Evolutionary conservation across 352 stramenopile species (phyloP).

Genomic region (Phytopythium vexans): DNA sequence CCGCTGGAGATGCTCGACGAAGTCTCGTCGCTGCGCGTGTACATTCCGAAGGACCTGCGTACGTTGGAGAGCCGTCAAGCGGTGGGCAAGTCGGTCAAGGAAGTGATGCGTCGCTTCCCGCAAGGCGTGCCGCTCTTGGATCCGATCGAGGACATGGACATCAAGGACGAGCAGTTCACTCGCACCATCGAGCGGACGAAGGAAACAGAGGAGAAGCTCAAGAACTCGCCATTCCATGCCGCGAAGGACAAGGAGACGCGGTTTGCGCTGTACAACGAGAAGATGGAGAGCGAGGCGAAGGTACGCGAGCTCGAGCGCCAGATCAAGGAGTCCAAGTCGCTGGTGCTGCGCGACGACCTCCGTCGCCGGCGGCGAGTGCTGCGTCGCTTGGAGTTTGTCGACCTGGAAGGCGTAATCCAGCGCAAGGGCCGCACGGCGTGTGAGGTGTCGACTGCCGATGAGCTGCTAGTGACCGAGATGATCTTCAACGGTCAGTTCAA

Average conservation of each 20-base stretch:
- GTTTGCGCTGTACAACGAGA: conserved; percentile 89
- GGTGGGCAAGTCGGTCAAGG: conserved; percentile 76
- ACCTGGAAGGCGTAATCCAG: conserved; percentile 95
- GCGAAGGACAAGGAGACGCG: conserved; percentile 73
- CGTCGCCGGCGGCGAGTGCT: conserved; percentile 96
- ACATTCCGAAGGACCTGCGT: conserved; percentile 82
- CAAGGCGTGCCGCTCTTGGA: conserved; percentile 91
- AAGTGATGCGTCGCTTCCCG: conserved; percentile 72
- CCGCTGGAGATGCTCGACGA: conserved; percentile 71
- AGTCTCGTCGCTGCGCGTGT: conserved; percentile 79
- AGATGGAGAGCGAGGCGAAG: conserved; percentile 90
- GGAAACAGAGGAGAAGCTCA: conserved; percentile 73
- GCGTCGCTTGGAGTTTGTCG: conserved; percentile 95
- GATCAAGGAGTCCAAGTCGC: conserved; percentile 92
- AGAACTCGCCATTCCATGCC: conserved; percentile 59
- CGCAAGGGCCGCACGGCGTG: conserved; percentile 98
- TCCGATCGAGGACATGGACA: conserved; percentile 93
- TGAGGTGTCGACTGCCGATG: conserved; percentile 98
- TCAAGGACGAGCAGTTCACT: conserved; percentile 89
- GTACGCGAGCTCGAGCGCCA: conserved; percentile 92
- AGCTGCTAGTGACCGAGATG: conserved; percentile 98
- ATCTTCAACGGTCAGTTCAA: conserved; percentile 99
- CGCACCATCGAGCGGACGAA: conserved; percentile 85
- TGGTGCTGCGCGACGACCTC: conserved; percentile 95
- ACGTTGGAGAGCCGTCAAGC: conserved; percentile 68